A percentile compares a stretch with the other conserved stretches of the same genome.
Conservation (phyloP, 2,329 filamentous ascomycete genomes). For the Escovopsis weberi region DNA sequence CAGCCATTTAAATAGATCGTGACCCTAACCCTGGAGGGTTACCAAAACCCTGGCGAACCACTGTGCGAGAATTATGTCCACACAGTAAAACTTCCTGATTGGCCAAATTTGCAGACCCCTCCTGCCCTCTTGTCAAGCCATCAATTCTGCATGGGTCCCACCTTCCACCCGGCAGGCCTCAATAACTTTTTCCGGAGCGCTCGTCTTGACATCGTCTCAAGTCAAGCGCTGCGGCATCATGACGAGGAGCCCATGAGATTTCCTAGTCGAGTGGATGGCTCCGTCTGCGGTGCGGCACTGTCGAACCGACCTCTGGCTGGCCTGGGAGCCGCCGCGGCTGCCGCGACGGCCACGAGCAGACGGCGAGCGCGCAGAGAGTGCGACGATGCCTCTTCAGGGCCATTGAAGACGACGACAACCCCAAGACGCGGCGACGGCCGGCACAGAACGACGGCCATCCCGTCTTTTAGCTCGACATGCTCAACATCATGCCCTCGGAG, state of each 20-base stretch:
- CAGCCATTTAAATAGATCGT: too few species aligned
- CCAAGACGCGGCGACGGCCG: slow-evolving; percentile 1
- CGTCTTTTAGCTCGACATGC: too few species aligned
- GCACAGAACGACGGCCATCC: slow-evolving; percentile 1
- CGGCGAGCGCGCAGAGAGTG: slow-evolving; percentile 10
- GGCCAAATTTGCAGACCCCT: not conserved
- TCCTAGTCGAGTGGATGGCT: slow-evolving; percentile 43
- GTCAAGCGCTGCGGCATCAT: slow-evolving; percentile 21
- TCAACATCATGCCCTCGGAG: slow-evolving; percentile 17
- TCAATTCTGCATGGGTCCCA: not conserved
- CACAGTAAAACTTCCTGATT: not conserved
- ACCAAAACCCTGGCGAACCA: not conserved
- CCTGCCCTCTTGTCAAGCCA: not conserved
- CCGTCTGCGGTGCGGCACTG: slow-evolving; percentile 42
- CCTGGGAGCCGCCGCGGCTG: slow-evolving; percentile 8
- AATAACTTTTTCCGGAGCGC: slow-evolving; percentile 4
- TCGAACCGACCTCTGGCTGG: slow-evolving; percentile 27
- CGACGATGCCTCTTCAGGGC: slow-evolving; percentile 8
- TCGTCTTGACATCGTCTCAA: not conserved
- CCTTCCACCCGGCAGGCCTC: not conserved
- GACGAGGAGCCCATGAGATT: slow-evolving; percentile 46
- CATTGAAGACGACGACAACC: slow-evolving; percentile 7
- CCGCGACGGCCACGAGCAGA: slow-evolving; percentile 11
- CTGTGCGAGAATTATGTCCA: not conserved
- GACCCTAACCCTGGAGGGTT: not conserved